Base-by-base conservation (phyloP, 129 eudicot genomes). In the Ambrosia artemisiifolia region DNA sequence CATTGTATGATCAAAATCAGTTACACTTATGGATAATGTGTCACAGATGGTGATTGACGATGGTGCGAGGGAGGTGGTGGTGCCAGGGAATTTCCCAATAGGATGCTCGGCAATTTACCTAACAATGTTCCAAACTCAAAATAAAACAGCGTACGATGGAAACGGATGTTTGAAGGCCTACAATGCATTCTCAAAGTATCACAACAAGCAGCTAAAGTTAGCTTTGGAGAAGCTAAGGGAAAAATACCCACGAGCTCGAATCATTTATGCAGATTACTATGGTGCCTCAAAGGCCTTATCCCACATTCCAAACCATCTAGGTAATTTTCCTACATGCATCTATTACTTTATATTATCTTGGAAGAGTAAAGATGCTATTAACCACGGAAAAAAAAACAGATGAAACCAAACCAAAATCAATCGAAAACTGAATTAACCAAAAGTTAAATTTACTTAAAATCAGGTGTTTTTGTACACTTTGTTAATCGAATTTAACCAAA, bases 71-170 rank as follows among this genome's bases (percentile, higher is more conserved):
- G 86, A 89, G n/a, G 40, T 92, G 30, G 53, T 92, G 35, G 96
- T 92, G 78, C 86, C 98, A 0, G 98, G 98, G 2, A 92, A 92
- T 72, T 79, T 92, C 42, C 96, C 98, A 6, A 78, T 85, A 13
- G 96, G 98, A 40, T 92, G 98, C 74, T 76, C 76, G 14, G 78
- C 96, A 0, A 81, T 79, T 51, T 92, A 83, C 69, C 70, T 86
- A 14, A 87, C 86, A 12, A 16, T 81, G 44, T 87, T 85, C 49
- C 67, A 49, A 71, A 75, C 89, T 33, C 67, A 78, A 20, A 65
- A 87, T 19, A 81, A 74, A 69, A 54, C 73, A 50, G 82, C 86
- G 0, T 92, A 92, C 32, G 96, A 92, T 61, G 36, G 48, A 75
- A 64, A 86, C 11, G 91, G 91, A 4, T 92, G 98, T 64, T 69